Percentiles rank a stretch among this genome's conserved stretches.
Evolutionary conservation across 2,329 filamentous ascomycete genomes (phyloP).

Genomic region (Aspergillus udagawae): DNA sequence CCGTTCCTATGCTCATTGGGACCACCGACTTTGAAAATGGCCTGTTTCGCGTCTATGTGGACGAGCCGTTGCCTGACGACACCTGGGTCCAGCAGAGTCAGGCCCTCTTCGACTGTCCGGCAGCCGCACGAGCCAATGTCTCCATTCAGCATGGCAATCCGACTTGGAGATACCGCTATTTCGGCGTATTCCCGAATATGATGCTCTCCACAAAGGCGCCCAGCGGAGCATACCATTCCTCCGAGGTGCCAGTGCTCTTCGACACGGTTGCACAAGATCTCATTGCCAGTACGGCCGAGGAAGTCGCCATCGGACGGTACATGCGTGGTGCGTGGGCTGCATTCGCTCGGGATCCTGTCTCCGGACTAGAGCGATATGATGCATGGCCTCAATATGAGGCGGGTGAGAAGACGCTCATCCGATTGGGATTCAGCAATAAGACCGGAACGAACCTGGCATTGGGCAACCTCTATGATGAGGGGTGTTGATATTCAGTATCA

Average conservation of each 20-base stretch:
- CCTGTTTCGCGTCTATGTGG: not conserved
- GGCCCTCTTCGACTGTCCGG: not conserved
- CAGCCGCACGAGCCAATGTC: not conserved
- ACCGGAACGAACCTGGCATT: not conserved
- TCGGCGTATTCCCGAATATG: too few relatives aligned
- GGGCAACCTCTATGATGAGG: not conserved
- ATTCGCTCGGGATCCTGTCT: not conserved
- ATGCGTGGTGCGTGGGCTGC: not conserved
- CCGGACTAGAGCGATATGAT: not conserved
- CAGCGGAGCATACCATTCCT: not conserved
- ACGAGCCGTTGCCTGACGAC: not conserved
- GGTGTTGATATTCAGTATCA: not conserved
- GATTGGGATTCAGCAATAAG: not conserved
- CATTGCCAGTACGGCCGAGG: not conserved
- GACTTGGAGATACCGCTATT: too few relatives aligned
- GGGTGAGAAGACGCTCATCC: not conserved
- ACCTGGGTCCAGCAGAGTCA: not conserved
- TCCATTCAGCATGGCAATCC: too few relatives aligned
- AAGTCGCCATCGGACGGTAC: not conserved
- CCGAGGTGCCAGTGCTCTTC: not conserved
- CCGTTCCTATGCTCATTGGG: not conserved
- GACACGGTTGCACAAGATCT: not conserved
- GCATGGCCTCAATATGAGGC: not conserved
- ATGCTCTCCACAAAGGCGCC: not conserved
- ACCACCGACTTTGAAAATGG: not conserved